Percentiles rank a stretch among this genome's conserved stretches.
Evolutionary conservation across 345 rosid species (phyloP).

Genomic region (Pugionium dolabratum): DNA sequence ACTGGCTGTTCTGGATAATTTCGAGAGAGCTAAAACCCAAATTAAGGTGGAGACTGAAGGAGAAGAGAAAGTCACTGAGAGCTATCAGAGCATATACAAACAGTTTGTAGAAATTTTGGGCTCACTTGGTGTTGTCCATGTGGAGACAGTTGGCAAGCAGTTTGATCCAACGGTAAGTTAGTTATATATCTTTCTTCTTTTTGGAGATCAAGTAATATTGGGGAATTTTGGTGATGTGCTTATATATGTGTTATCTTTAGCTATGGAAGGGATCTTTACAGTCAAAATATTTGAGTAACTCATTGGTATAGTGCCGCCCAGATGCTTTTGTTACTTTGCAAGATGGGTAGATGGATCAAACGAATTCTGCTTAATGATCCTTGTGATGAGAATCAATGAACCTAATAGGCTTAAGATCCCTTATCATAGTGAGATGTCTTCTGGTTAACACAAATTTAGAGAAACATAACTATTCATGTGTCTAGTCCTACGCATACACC

Average conservation of each 20-base stretch:
- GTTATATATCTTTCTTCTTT: constrained; percentile 31
- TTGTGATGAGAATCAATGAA: not conserved
- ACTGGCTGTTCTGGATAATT: constrained; percentile 79
- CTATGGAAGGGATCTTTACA: not conserved
- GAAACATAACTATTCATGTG: constrained; percentile 1
- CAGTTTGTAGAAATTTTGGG: constrained; percentile 76
- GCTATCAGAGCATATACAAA: constrained; percentile 93
- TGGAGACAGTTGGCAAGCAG: constrained; percentile 79
- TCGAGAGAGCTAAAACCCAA: constrained; percentile 91
- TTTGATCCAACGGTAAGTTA: constrained; percentile 93
- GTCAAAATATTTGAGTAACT: not conserved
- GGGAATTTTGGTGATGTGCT: constrained; percentile 3
- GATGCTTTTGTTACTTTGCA: constrained; percentile 3
- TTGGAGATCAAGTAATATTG: not conserved
- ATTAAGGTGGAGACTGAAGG: constrained; percentile 80
- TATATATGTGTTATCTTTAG: constrained; percentile 3
- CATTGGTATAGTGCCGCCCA: not conserved
- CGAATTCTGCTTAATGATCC: not conserved
- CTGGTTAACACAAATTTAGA: constrained; percentile 4
- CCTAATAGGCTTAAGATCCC: not conserved
- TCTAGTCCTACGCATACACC: constrained; percentile 6
- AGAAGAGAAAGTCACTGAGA: constrained; percentile 81
- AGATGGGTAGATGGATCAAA: constrained; percentile 15
- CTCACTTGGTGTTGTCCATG: constrained; percentile 77
- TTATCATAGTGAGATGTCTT: constrained; percentile 8